phyloP scores from a whole-genome alignment of 2,329 filamentous ascomycete species.

The Phyllosticta citriasiana region DNA sequence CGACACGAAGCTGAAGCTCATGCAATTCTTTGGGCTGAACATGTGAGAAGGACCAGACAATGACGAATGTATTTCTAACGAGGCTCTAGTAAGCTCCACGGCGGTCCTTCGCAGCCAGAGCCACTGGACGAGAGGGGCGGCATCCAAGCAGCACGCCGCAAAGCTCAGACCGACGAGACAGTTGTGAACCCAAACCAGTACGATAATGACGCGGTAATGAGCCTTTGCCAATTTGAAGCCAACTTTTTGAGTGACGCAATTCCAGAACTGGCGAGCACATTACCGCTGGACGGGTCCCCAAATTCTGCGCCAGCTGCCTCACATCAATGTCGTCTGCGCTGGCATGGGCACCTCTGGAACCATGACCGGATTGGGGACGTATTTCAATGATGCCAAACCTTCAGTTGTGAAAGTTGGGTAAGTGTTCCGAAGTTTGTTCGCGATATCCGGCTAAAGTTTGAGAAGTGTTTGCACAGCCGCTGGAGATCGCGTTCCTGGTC shows the following conservation, averaged over 20 bases:
- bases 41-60: slow-evolving; percentile 26
- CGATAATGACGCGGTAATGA: slow-evolving; percentile 36
- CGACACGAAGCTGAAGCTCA: slow-evolving; percentile 41
- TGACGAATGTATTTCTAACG: background rate
- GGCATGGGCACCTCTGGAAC: slow-evolving; percentile 49
- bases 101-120: slow-evolving; percentile 49
- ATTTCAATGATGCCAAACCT: slow-evolving; percentile 39
- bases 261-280: slow-evolving; percentile 46
- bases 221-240: background rate
- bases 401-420: slow-evolving; percentile 16
- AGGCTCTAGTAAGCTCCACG: slow-evolving; percentile 42
- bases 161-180: slow-evolving; percentile 33
- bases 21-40: slow-evolving; percentile 51
- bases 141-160: slow-evolving; percentile 38
- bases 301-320: slow-evolving; percentile 45
- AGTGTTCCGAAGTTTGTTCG: background rate
- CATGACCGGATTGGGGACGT: slow-evolving; percentile 28
- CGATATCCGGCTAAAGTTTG: background rate
- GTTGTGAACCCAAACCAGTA: slow-evolving; percentile 49
- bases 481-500: slow-evolving; percentile 50
- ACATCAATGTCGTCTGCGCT: slow-evolving; percentile 47
- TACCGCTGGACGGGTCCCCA: slow-evolving; percentile 51
- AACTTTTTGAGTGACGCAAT: slow-evolving; percentile 15
- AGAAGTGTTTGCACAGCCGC: slow-evolving; percentile 45
- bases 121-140: slow-evolving; percentile 44